These are phyloP conservation scores for Mycosphaerella sp. DNA, from an alignment of 2,329 filamentous ascomycete species.

Conservation along the genomic window DNA sequence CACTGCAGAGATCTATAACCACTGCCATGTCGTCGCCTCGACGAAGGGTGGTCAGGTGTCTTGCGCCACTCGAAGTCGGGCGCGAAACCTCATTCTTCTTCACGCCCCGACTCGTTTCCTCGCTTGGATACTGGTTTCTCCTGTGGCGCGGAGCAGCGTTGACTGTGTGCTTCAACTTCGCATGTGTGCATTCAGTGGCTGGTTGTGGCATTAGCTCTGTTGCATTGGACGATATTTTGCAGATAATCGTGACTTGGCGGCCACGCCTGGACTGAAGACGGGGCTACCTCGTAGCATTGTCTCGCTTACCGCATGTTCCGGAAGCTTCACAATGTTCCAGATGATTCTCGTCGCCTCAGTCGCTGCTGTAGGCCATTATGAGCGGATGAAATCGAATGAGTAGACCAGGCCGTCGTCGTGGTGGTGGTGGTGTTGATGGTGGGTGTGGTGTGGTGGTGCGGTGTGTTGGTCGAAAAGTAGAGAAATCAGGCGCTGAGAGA, in stretches of 20 bases:
- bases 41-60: neutral
- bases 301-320: neutral
- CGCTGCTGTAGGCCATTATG: too few relatives aligned
- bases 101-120: neutral
- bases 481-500: too few relatives aligned
- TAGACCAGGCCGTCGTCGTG: too few relatives aligned
- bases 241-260: neutral
- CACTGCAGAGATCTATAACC: neutral
- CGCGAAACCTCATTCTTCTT: neutral
- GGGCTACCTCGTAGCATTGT: neutral
- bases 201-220: too few relatives aligned
- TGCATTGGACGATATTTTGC: too few relatives aligned
- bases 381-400: too few relatives aligned
- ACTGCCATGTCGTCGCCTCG: neutral
- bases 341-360: neutral
- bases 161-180: too few relatives aligned
- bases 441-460: too few relatives aligned
- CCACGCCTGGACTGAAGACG: neutral
- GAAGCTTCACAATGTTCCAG: neutral
- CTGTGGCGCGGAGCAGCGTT: too few relatives aligned
- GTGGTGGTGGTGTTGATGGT: too few relatives aligned
- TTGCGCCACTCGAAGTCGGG: neutral
- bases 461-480: too few relatives aligned
- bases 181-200: too few relatives aligned
- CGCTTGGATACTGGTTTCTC: neutral